Percentiles rank a stretch among this genome's conserved stretches.
Conservation (phyloP, 805 yeast species). For the Myxozyma kluyveri region DNA sequence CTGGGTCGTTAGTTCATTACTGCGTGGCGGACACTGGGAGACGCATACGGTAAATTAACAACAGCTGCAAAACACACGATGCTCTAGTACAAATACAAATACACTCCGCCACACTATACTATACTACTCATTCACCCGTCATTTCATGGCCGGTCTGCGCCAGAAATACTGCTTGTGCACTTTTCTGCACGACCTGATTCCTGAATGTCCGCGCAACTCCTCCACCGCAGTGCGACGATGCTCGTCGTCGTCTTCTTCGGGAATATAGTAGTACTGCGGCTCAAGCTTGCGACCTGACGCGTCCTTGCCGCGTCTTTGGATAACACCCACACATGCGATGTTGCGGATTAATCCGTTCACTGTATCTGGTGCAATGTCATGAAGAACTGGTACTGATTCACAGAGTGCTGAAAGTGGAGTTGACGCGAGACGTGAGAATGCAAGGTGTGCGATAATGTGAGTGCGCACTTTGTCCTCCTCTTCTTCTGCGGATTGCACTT, state of each 20-base stretch:
- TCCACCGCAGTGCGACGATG: constrained; percentile 69
- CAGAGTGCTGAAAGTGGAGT: constrained; percentile 76
- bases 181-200: constrained; percentile 83
- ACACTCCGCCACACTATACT: not conserved
- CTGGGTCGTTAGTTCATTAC: too few species aligned
- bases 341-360: constrained; percentile 47
- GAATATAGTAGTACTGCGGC: constrained; percentile 87
- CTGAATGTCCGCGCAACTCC: constrained; percentile 71
- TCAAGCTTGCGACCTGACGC: constrained; percentile 95
- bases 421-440: constrained; percentile 82
- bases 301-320: constrained; percentile 86
- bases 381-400: constrained; percentile 47
- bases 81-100: too few species aligned
- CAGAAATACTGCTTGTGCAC: constrained; percentile 87
- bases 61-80: too few species aligned
- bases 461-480: constrained; percentile 55
- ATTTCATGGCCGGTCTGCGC: constrained; percentile 49
- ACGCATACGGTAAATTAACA: too few species aligned
- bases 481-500: too few species aligned
- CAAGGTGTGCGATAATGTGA: constrained; percentile 76
- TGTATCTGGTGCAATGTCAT: constrained; percentile 39
- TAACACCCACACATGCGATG: constrained; percentile 74
- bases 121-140: not conserved
- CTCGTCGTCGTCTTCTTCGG: constrained; percentile 73
- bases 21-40: too few species aligned